Conservation (phyloP, 176 grass and related monocot species). For the Oryza brachyantha region DNA sequence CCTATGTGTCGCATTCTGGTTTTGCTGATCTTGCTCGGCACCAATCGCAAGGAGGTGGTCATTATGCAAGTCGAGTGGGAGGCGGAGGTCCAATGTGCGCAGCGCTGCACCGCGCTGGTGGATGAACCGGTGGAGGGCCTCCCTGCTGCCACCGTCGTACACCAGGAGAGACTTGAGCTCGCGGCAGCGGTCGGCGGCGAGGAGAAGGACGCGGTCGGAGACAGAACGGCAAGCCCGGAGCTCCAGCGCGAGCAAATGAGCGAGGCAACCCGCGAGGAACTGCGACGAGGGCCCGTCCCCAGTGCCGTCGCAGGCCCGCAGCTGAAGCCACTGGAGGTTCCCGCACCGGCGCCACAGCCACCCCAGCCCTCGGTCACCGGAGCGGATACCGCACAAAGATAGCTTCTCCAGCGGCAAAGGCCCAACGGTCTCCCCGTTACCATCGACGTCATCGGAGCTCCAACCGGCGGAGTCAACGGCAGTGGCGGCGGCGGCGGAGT, state of each 20-base stretch:
- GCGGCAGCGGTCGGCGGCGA: constrained; percentile 61
- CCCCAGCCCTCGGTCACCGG: constrained; percentile 50
- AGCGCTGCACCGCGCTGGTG: constrained; percentile 55
- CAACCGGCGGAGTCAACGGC: constrained; percentile 17
- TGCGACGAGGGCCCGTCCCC: constrained; percentile 53
- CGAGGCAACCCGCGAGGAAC: constrained; percentile 49
- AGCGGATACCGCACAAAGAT: constrained; percentile 67
- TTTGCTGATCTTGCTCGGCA: background rate
- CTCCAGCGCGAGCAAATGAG: constrained; percentile 58
- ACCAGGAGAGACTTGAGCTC: constrained; percentile 68
- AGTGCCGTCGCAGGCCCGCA: constrained; percentile 76
- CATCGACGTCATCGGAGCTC: background rate
- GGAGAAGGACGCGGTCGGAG: constrained; percentile 73
- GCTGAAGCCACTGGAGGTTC: constrained; percentile 67
- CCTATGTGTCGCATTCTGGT: background rate
- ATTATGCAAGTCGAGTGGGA: constrained; percentile 87
- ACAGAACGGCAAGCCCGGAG: constrained; percentile 83
- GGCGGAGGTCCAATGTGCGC: constrained; percentile 80
- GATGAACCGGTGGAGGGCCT: constrained; percentile 81
- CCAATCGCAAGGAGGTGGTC: constrained; percentile 82
- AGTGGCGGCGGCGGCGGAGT: constrained; percentile 33
- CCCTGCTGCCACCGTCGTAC: constrained; percentile 76
- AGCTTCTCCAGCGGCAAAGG: constrained; percentile 60
- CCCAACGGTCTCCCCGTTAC: background rate
- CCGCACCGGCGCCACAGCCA: constrained; percentile 76